Evolutionary conservation across 176 grass and related monocot species (phyloP).

Genomic region (Saccharum spontaneum): DNA sequence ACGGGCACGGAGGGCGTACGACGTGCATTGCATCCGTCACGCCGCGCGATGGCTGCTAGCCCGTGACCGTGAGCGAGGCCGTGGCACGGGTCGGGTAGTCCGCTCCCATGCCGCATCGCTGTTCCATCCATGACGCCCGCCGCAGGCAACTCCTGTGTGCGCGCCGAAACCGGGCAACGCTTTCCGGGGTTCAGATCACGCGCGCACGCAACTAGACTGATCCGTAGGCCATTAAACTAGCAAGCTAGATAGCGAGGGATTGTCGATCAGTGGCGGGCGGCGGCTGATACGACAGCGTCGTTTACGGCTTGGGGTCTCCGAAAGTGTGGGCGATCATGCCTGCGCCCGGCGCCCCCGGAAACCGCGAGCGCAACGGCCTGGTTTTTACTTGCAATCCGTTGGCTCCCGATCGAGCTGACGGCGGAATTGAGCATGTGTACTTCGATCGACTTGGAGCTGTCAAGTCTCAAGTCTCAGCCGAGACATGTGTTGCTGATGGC

Average conservation of each 20-base stretch:
- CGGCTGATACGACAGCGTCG: neutral
- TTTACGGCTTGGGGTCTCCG: neutral
- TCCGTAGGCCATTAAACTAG: neutral
- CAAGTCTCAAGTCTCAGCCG: neutral
- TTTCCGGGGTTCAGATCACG: neutral
- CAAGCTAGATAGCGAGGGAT: neutral
- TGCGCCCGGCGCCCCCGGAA: neutral
- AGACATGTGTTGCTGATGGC: conserved; percentile 28
- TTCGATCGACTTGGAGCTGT: neutral
- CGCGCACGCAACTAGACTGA: neutral
- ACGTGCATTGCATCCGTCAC: neutral
- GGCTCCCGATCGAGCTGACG: neutral
- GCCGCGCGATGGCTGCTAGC: no score
- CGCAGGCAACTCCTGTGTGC: neutral
- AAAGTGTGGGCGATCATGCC: neutral
- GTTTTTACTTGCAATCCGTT: neutral
- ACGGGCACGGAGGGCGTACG: no score
- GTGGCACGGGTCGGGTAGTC: neutral
- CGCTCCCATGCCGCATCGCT: conserved; percentile 23
- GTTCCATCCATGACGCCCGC: neutral
- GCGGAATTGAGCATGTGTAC: neutral
- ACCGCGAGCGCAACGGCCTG: neutral
- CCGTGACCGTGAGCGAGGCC: neutral
- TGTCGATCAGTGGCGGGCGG: neutral
- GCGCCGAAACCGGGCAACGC: neutral